Percentiles rank a stretch among this genome's conserved stretches.
phyloP scores from a whole-genome alignment of 345 rosid genomes.

The Anastatica hierochuntica region DNA sequence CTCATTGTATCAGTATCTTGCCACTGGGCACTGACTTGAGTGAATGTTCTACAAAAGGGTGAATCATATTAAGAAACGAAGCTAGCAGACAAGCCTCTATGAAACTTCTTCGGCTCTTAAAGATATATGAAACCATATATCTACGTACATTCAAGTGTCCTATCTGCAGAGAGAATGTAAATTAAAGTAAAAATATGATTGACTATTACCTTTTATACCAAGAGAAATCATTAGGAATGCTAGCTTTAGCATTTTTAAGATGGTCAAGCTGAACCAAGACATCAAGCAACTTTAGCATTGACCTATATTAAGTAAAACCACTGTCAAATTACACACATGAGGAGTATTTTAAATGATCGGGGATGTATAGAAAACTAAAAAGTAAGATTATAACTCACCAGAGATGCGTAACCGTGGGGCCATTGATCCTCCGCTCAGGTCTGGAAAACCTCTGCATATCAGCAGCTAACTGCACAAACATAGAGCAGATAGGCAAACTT shows the following conservation, averaged over 20 bases:
- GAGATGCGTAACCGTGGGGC: constrained; percentile 89
- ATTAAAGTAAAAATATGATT: background rate
- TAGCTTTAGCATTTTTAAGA: constrained; percentile 98
- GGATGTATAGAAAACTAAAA: background rate
- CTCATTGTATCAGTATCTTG: constrained; percentile 97
- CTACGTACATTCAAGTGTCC: background rate
- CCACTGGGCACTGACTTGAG: constrained; percentile 98
- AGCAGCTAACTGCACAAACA: constrained; percentile 77
- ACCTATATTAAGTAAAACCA: constrained; percentile 41
- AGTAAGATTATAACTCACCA: constrained; percentile 38
- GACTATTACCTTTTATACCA: constrained; percentile 85
- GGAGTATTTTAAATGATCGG: background rate
- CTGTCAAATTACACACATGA: background rate
- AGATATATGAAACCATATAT: background rate
- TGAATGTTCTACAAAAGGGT: constrained; percentile 65
- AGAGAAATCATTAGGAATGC: constrained; percentile 98
- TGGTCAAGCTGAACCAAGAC: constrained; percentile 97
- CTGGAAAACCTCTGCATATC: constrained; percentile 99
- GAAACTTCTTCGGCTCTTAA: constrained; percentile 4
- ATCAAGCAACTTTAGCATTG: constrained; percentile 93
- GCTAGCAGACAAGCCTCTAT: background rate
- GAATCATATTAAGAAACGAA: constrained; percentile 8
- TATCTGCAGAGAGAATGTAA: background rate
- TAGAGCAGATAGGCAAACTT: background rate
- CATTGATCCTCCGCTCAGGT: constrained; percentile 94